Base-by-base conservation (phyloP, 306 rosid species). In the Acacia crassicarpa region DNA sequence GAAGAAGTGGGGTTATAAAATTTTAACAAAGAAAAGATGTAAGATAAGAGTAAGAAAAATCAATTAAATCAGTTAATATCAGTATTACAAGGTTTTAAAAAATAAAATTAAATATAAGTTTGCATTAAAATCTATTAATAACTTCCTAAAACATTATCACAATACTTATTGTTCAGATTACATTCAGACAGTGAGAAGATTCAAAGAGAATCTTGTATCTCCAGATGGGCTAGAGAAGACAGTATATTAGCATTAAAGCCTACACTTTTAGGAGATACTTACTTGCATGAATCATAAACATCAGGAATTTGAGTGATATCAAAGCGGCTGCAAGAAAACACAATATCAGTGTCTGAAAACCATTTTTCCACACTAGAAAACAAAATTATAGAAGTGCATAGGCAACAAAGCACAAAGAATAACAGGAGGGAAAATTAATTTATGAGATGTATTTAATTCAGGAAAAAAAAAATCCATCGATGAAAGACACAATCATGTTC, bases 261-360 rank as follows among this genome's bases (percentile, higher is more conserved):
- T 54, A 49, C 45, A 32, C 38, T 43, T 67, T 56, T 58, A 58
- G 78, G 67, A 71, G 70, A 74, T 17, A 84, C 99, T 93, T 90
- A 95, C 99, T 95, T 95, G 99, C 99, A 93, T 5, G 99, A 95
- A 79, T 95, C 99, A 83, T 95, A 95, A 79, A 95, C 92, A 84
- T 93, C 99, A 43, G 99, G 99, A 86, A 95, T 95, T 86, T 95
- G 99, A 58, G 99, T 87, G 77, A 95, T 80, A 85, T 95, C 98
- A 71, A 71, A 95, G 81, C 99, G 94, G 66, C 98, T 95, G 96
- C 87, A 90, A 82, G 78, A 25, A 84, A 82, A 88, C 63, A 63
- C 61, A 81, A 22, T 58, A 66, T 79, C 75, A 88, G 83, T 20
- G 77, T 73, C 35, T 68, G 33, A 49, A 56, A 75, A 71, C 83